These are phyloP conservation scores for Discostella pseudostelligera DNA, from an alignment of 108 stramenopile species.

Conservation along the genomic window DNA sequence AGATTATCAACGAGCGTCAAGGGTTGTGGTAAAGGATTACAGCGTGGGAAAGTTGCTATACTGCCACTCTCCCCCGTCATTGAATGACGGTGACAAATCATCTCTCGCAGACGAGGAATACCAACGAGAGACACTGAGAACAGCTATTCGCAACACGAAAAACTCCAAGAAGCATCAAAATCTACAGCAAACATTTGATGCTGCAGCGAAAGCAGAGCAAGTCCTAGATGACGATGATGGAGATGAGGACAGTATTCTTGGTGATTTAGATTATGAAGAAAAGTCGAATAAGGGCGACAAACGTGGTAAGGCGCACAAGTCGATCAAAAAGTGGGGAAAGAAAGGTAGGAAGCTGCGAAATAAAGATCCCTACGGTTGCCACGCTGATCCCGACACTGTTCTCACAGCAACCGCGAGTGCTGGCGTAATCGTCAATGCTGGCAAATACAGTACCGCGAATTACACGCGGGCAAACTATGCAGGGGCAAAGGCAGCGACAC, in stretches of 20 bases:
- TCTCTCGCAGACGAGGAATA: slow-evolving; percentile 37
- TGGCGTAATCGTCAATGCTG: slow-evolving; percentile 62
- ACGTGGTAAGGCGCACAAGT: slow-evolving; percentile 56
- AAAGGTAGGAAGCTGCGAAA: slow-evolving; percentile 85
- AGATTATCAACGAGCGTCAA: slow-evolving; percentile 90
- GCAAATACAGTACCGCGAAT: slow-evolving; percentile 59
- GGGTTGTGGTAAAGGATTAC: slow-evolving; percentile 94
- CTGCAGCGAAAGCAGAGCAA: slow-evolving; percentile 10
- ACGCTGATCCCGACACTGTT: slow-evolving; percentile 63
- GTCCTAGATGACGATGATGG: slow-evolving; percentile 14
- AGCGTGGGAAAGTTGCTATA: slow-evolving; percentile 91
- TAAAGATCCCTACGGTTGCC: slow-evolving; percentile 90
- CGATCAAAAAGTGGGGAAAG: slow-evolving; percentile 82
- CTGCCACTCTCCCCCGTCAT: slow-evolving; percentile 89
- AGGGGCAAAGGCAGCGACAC: slow-evolving; percentile 43
- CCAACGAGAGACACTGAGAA: slow-evolving; percentile 64
- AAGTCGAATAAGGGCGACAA: slow-evolving; percentile 33
- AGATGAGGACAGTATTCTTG: slow-evolving; percentile 33
- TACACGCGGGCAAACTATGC: slow-evolving; percentile 71
- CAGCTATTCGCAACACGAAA: slow-evolving; percentile 62
- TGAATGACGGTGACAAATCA: slow-evolving; percentile 21
- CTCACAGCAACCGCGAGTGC: slow-evolving; percentile 14
- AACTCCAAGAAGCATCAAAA: slow-evolving; percentile 57
- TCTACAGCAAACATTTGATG: slow-evolving; percentile 31
- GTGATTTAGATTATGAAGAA: slow-evolving; percentile 42